These are phyloP conservation scores for Elongisporangium prolatum DNA, from an alignment of 352 stramenopile species.

Conservation along the genomic window DNA sequence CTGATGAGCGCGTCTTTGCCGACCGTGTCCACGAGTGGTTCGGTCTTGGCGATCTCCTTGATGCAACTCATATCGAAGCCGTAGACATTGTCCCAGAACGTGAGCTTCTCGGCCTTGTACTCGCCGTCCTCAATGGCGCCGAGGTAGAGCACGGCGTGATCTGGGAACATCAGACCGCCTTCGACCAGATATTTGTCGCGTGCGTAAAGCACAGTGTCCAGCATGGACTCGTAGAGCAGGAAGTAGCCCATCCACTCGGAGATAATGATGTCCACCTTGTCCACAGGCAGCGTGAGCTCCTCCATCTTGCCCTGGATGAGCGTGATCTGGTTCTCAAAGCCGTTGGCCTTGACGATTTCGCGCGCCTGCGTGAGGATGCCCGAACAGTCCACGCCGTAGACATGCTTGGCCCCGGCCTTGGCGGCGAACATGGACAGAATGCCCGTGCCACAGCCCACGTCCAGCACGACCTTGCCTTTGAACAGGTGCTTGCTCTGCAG, in stretches of 20 bases:
- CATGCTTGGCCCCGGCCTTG: slow-evolving; percentile 90
- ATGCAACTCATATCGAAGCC: slow-evolving; percentile 99
- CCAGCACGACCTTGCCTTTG: slow-evolving; percentile 95
- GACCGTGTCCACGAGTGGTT: slow-evolving; percentile 98
- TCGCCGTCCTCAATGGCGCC: slow-evolving; percentile 94
- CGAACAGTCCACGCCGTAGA: slow-evolving; percentile 96
- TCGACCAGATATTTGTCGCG: slow-evolving; percentile 94
- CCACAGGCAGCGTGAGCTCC: slow-evolving; percentile 89
- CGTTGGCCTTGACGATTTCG: slow-evolving; percentile 94
- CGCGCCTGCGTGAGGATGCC: slow-evolving; percentile 91
- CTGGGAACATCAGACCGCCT: slow-evolving; percentile 93
- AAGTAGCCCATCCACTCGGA: slow-evolving; percentile 99
- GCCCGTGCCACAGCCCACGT: slow-evolving; percentile 96
- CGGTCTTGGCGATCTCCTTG: slow-evolving; percentile 94
- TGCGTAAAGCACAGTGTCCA: slow-evolving; percentile 96
- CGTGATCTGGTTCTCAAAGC: slow-evolving; percentile 91
- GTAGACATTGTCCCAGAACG: slow-evolving; percentile 98
- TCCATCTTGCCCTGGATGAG: slow-evolving; percentile 95
- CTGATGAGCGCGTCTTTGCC: slow-evolving; percentile 89
- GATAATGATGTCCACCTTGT: slow-evolving; percentile 96
- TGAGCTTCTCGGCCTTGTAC: slow-evolving; percentile 92
- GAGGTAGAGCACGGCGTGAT: slow-evolving; percentile 96
- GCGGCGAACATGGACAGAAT: slow-evolving; percentile 97
- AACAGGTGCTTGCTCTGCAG: slow-evolving; percentile 96
- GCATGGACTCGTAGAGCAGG: slow-evolving; percentile 97